These are phyloP conservation scores for Allomyces javanicus DNA, from an alignment of 192 early-diverging fungal genomes.

Conservation along the genomic window DNA sequence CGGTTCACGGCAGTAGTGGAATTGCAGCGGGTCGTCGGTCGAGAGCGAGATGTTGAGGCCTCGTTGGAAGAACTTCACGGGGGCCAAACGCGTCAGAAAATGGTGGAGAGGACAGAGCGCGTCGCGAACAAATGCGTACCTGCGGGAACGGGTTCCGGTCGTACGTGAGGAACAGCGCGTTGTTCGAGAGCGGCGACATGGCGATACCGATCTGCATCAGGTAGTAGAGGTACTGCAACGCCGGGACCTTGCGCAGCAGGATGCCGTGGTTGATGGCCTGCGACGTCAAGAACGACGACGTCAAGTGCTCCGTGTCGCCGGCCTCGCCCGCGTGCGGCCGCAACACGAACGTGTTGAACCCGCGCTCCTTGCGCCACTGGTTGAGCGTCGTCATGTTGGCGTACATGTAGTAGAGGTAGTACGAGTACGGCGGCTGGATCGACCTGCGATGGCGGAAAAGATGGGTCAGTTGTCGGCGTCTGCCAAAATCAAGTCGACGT, in stretches of 20 bases:
- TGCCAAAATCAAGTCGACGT: too few species aligned
- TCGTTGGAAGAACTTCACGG: conserved; percentile 58
- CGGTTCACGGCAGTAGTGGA: conserved; percentile 91
- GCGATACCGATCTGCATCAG: conserved; percentile 88
- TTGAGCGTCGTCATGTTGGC: conserved; percentile 72
- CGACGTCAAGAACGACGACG: conserved; percentile 67
- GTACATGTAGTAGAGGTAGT: conserved; percentile 82
- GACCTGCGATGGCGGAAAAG: neutral
- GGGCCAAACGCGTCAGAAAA: too few species aligned
- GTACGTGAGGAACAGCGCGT: conserved; percentile 84
- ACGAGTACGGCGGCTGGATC: conserved; percentile 79
- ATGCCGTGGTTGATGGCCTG: conserved; percentile 86
- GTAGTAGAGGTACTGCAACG: conserved; percentile 85
- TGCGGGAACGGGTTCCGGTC: conserved; percentile 75
- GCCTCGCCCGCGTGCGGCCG: conserved; percentile 90
- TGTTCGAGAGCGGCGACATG: conserved; percentile 93
- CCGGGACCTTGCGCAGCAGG: conserved; percentile 78
- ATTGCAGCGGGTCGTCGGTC: conserved; percentile 89
- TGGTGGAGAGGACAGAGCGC: too few species aligned
- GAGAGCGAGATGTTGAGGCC: conserved; percentile 81
- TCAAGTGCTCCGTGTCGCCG: conserved; percentile 84
- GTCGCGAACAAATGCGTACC: too few species aligned
- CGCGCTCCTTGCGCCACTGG: conserved; percentile 46
- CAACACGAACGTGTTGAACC: conserved; percentile 83
- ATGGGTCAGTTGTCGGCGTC: too few species aligned